Evolutionary conservation across 2,329 filamentous ascomycete genomes (phyloP).

Genomic region (Aspergillus brunneoviolaceus): DNA sequence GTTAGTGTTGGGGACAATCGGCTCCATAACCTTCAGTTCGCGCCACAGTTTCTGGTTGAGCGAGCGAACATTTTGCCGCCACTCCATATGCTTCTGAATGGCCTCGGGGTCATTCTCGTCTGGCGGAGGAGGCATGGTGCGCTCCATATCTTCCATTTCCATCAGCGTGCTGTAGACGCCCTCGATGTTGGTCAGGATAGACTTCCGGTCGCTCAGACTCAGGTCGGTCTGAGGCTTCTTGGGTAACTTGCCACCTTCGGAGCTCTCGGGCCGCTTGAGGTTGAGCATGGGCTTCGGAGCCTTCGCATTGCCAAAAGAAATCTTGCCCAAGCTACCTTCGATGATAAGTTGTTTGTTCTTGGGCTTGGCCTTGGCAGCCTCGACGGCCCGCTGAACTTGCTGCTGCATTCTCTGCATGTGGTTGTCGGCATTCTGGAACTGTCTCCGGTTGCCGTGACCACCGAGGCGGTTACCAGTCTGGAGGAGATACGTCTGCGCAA

Average conservation of each 20-base stretch:
- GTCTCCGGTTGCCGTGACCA: constrained; percentile 62
- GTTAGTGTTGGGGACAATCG: constrained; percentile 71
- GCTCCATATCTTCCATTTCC: constrained; percentile 90
- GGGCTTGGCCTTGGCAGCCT: constrained; percentile 94
- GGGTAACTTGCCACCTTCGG: constrained; percentile 55
- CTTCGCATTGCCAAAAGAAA: constrained; percentile 98
- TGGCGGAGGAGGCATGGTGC: constrained; percentile 69
- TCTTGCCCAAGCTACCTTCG: constrained; percentile 93
- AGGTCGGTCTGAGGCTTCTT: constrained; percentile 50
- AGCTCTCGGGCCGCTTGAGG: constrained; percentile 81
- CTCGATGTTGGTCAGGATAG: constrained; percentile 82
- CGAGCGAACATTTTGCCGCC: constrained; percentile 68
- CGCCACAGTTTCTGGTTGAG: constrained; percentile 81
- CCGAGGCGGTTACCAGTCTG: constrained; percentile 86
- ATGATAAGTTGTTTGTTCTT: constrained; percentile 98
- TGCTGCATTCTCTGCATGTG: constrained; percentile 99
- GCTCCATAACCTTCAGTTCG: constrained; percentile 87
- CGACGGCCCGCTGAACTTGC: constrained; percentile 94
- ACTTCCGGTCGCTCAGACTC: constrained; percentile 74
- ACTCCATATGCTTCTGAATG: constrained; percentile 73
- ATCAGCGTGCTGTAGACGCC: constrained; percentile 84
- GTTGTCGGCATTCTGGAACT: constrained; percentile 84
- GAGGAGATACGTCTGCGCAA: constrained; percentile 95
- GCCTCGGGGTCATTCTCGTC: constrained; percentile 66
- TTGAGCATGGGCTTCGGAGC: constrained; percentile 93